Conservation (phyloP, 106 monocot genomes). For the Amphibolis antarctica region DNA sequence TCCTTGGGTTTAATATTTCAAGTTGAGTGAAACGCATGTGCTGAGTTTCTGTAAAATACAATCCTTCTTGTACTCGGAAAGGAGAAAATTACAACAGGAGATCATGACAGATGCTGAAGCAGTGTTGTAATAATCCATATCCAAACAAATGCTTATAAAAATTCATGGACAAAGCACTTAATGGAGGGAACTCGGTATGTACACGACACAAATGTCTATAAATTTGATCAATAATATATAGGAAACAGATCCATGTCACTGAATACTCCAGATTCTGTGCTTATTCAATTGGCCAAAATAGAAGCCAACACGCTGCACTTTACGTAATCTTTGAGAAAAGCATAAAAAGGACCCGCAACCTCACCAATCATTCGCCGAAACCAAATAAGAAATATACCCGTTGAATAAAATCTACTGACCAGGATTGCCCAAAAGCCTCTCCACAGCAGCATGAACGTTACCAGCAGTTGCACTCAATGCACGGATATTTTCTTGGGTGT, state of each 20-base stretch:
- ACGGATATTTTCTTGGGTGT: conserved; percentile 86
- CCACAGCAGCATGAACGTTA: conserved; percentile 89
- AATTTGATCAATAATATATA: background rate
- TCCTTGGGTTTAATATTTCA: too few relatives aligned
- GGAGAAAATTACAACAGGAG: too few relatives aligned
- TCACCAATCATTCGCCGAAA: background rate
- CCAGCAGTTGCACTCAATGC: conserved; percentile 70
- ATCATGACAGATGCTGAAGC: too few relatives aligned
- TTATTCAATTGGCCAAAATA: background rate
- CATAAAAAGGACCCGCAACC: conserved; percentile 2
- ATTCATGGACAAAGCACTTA: background rate
- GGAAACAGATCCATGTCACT: background rate
- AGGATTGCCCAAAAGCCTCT: conserved; percentile 64
- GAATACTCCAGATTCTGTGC: background rate
- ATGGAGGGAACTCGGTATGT: background rate
- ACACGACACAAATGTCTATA: background rate
- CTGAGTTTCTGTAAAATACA: too few relatives aligned
- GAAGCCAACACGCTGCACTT: background rate
- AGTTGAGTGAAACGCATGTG: too few relatives aligned
- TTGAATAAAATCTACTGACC: conserved; percentile 32
- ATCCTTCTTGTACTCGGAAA: too few relatives aligned
- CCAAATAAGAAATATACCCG: background rate
- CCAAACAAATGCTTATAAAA: background rate
- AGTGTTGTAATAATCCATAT: too few relatives aligned
- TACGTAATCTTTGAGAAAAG: background rate